A percentile compares a stretch with the other conserved stretches of the same genome.
phyloP scores from a whole-genome alignment of 805 yeast genomes.

The Groenewaldozyma tartarivorans region DNA sequence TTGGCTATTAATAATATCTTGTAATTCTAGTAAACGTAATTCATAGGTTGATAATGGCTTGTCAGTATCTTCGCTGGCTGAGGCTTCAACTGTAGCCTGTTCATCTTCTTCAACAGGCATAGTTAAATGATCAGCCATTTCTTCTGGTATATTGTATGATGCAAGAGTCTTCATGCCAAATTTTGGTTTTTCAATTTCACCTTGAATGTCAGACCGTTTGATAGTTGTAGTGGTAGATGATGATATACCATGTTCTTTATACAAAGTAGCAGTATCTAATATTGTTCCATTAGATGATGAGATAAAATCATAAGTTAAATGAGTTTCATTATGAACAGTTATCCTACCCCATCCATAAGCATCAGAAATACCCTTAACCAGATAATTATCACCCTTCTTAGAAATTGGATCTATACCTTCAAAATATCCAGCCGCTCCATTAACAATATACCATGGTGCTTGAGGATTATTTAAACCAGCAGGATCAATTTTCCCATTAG shows the following conservation, averaged over 20 bases:
- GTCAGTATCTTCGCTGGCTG: too few species aligned
- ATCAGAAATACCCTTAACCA: conserved; percentile 1
- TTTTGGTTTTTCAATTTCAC: too few species aligned
- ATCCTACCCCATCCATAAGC: conserved; percentile 24
- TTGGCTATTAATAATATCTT: too few species aligned
- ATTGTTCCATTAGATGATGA: conserved; percentile 20
- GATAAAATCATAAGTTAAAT: conserved; percentile 24
- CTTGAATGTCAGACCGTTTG: too few species aligned
- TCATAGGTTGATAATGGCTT: not conserved
- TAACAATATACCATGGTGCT: conserved; percentile 25
- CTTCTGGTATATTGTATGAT: too few species aligned
- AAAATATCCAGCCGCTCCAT: conserved; percentile 26
- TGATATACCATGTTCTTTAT: conserved; percentile 14
- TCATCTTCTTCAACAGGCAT: too few species aligned
- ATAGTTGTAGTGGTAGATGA: too few species aligned
- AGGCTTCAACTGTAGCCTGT: too few species aligned
- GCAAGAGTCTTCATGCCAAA: too few species aligned
- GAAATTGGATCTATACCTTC: conserved; percentile 20
- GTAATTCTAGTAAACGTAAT: not conserved
- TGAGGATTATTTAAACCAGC: conserved; percentile 22
- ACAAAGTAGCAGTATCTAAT: conserved; percentile 22
- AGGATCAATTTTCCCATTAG: conserved; percentile 23
- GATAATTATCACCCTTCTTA: not conserved
- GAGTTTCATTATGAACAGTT: conserved; percentile 25
- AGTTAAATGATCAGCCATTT: too few species aligned